phyloP scores from a whole-genome alignment of 148 eudicot genomes.

The Simmondsia chinensis region DNA sequence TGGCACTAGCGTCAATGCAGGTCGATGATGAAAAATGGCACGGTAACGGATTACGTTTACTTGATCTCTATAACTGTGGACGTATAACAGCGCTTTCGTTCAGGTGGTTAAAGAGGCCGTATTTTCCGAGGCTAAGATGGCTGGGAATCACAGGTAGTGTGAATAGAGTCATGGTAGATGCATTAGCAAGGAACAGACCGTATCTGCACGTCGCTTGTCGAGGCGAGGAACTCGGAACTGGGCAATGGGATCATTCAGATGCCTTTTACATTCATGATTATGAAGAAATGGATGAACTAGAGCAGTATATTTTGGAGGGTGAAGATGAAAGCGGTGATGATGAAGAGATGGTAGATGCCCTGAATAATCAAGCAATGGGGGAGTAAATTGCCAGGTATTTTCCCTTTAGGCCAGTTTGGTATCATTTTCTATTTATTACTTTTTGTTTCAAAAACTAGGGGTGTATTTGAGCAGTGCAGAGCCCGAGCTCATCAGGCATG shows the following conservation, averaged over 20 bases:
- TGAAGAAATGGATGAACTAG: conserved; percentile 88
- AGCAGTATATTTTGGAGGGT: conserved; percentile 68
- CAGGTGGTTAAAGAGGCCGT: conserved; percentile 85
- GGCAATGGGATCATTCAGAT: conserved; percentile 77
- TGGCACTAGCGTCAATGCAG: conserved; percentile 91
- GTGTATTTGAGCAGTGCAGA: too few relatives aligned
- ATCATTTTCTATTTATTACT: too few relatives aligned
- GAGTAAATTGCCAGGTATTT: conserved; percentile 14
- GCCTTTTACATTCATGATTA: conserved; percentile 53
- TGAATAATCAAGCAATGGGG: conserved; percentile 15
- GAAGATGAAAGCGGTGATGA: conserved; percentile 34
- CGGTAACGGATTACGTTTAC: conserved; percentile 59
- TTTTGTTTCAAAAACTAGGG: too few relatives aligned
- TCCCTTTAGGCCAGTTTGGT: too few relatives aligned
- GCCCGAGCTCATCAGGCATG: too few relatives aligned
- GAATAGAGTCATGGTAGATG: conserved; percentile 74
- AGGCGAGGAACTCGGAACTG: conserved; percentile 80
- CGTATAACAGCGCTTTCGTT: conserved; percentile 72
- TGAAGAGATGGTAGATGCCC: conserved; percentile 60
- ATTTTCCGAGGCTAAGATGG: conserved; percentile 87
- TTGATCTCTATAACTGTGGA: conserved; percentile 94
- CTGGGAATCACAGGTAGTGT: conserved; percentile 71
- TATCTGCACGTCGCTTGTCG: conserved; percentile 56
- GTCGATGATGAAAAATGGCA: conserved; percentile 61
- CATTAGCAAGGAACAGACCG: conserved; percentile 68